Evolutionary conservation across 768 basidiomycete species (phyloP).

Genomic region (Collybia mongolica): DNA sequence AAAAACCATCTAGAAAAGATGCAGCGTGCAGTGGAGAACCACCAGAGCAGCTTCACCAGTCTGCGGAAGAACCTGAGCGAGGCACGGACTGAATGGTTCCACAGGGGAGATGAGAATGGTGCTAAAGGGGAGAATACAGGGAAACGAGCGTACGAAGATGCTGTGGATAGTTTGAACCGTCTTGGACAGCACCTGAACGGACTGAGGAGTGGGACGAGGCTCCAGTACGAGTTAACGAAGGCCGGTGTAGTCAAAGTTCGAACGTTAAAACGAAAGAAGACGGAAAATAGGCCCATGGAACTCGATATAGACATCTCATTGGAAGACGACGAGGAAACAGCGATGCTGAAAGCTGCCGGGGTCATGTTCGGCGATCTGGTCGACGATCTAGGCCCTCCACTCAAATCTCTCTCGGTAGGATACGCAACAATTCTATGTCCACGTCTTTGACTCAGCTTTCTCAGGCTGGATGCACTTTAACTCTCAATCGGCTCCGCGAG

Average conservation of each 20-base stretch:
- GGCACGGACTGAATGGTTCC: constrained; percentile 82
- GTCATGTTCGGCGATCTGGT: constrained; percentile 77
- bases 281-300: constrained; percentile 6
- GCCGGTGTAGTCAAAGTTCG: constrained; percentile 37
- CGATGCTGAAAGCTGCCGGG: constrained; percentile 60
- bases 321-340: constrained; percentile 32
- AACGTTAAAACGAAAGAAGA: constrained; percentile 18
- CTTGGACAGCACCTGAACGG: constrained; percentile 95
- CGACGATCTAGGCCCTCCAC: constrained; percentile 76
- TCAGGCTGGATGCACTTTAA: constrained; percentile 59
- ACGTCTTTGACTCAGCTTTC: background rate
- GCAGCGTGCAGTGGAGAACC: constrained; percentile 77
- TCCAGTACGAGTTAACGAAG: constrained; percentile 81
- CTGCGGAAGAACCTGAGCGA: constrained; percentile 85
- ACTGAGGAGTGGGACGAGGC: constrained; percentile 74
- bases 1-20: constrained; percentile 61
- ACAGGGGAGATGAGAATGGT: constrained; percentile 25
- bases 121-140: constrained; percentile 27
- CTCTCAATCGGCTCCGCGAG: constrained; percentile 62
- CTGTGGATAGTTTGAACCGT: constrained; percentile 81
- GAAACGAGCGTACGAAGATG: constrained; percentile 76
- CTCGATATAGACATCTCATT: constrained; percentile 8
- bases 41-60: constrained; percentile 87
- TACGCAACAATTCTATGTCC: background rate
- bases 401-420: constrained; percentile 71